Evolutionary conservation across 306 rosid genomes (phyloP).

Genomic region (Hippophae gyantsensis): DNA sequence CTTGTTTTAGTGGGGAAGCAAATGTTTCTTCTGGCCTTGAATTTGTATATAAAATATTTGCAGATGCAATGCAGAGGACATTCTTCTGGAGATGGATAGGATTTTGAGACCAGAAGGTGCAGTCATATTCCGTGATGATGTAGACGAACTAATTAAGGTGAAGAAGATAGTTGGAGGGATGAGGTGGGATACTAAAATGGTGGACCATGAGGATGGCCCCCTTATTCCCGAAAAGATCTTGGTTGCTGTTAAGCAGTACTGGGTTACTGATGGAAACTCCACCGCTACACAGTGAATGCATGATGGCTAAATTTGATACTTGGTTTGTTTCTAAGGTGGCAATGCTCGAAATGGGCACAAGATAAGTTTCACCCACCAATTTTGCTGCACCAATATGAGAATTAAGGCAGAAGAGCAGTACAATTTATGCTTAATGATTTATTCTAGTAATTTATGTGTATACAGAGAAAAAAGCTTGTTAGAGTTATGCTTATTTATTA

Average conservation of each 20-base stretch:
- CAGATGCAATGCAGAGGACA: slow-evolving; percentile 79
- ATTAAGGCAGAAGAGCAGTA: slow-evolving; percentile 14
- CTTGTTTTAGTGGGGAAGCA: too few relatives aligned
- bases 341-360: slow-evolving; percentile 13
- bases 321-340: slow-evolving; percentile 13
- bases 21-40: neutral
- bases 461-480: slow-evolving; percentile 23
- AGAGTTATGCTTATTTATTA: slow-evolving; percentile 18
- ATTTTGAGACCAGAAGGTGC: slow-evolving; percentile 91
- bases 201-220: slow-evolving; percentile 95
- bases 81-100: slow-evolving; percentile 94
- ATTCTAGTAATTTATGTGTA: slow-evolving; percentile 16
- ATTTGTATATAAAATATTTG: slow-evolving; percentile 12
- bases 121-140: slow-evolving; percentile 82
- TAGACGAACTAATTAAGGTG: slow-evolving; percentile 54
- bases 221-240: slow-evolving; percentile 84
- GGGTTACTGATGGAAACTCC: slow-evolving; percentile 69
- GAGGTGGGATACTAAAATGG: slow-evolving; percentile 89
- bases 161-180: slow-evolving; percentile 75
- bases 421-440: slow-evolving; percentile 17
- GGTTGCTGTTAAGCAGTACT: slow-evolving; percentile 86
- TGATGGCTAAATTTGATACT: slow-evolving; percentile 3
- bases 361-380: slow-evolving; percentile 26
- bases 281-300: slow-evolving; percentile 40
- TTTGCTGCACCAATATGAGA: slow-evolving; percentile 20